Conservation (phyloP, 2,329 filamentous ascomycete species). For the Malbranchea zuffiana region DNA sequence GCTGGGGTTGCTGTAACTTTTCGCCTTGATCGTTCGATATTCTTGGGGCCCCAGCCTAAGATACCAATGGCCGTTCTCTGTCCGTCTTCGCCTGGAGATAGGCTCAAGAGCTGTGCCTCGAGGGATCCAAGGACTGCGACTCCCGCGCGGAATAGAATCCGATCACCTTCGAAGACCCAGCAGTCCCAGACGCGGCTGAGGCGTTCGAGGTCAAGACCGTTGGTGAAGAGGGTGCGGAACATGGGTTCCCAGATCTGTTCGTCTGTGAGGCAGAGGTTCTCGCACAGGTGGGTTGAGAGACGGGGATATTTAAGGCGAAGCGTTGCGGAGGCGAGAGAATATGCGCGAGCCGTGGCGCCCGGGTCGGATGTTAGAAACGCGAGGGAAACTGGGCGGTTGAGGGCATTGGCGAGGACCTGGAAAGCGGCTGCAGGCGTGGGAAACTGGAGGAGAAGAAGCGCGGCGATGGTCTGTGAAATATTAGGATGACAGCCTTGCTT, state of each 20-base stretch:
- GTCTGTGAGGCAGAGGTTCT: constrained; percentile 30
- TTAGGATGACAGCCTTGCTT: constrained; percentile 6
- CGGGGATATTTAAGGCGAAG: constrained; percentile 48
- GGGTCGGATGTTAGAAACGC: constrained; percentile 50
- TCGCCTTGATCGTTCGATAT: not conserved
- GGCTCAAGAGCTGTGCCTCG: constrained; percentile 33
- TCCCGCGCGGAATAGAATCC: constrained; percentile 36
- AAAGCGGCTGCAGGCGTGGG: constrained; percentile 44
- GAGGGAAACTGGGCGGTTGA: constrained; percentile 51
- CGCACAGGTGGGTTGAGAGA: constrained; percentile 43
- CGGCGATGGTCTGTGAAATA: constrained; percentile 40
- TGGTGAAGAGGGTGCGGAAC: constrained; percentile 44
- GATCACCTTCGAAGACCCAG: constrained; percentile 51
- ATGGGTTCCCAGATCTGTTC: constrained; percentile 43
- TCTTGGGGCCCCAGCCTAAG: constrained; percentile 23
- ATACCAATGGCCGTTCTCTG: constrained; percentile 19
- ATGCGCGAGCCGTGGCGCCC: constrained; percentile 45
- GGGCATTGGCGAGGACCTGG: constrained; percentile 48
- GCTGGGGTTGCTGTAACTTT: not conserved
- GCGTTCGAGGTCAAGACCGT: constrained; percentile 42
- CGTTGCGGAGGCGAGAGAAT: constrained; percentile 45
- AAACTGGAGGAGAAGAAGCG: constrained; percentile 48
- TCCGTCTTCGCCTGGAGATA: constrained; percentile 30
- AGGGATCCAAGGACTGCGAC: constrained; percentile 36
- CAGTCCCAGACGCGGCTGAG: constrained; percentile 51